Evolutionary conservation across 768 basidiomycete species (phyloP), one percentile per base, ranked within the genome.

Genomic region (Lentinula sp.): DNA sequence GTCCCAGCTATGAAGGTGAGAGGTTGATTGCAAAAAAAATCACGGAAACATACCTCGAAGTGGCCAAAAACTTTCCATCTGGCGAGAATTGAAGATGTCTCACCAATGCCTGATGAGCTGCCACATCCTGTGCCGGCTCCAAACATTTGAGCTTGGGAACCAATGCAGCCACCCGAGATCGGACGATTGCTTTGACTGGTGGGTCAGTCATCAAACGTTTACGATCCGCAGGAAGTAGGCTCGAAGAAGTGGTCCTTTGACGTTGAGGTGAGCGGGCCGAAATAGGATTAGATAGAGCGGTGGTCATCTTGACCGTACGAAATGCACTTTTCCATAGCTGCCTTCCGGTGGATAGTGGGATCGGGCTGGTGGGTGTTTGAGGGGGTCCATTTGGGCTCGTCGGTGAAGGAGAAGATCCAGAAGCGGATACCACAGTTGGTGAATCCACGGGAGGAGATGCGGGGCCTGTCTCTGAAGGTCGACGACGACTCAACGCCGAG

Each of bases 51-150:
- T 65, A 86, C 82, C 86, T 87, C 33, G 87, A 87, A 4, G 88
- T 90, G 3, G 88, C 90, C 65, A 91, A 68, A 67, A 81, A 88
- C 68, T 79, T 84, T 18, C 90, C 90, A 69, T 90, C 83, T 1
- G 88, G 88, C 0, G 87, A 89, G 73, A 91, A 91, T 69, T 90
- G 85, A 67, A 91, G 69, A 70, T 90, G 86, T 57, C 85, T 71
- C 16, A 91, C 88, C 33, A 90, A 79, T 6, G 85, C 88, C 57
- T 77, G 73, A 70, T 91, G 90, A 5, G 84, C 84, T 9, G 80
- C 79, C 20, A 88, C 70, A 63, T 85, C 86, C 66, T 89, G 82
- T 0, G 82, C 84, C 8, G 80, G 70, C 58, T 80, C 76, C 64
- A 90, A 67, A 48, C 74, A 75, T 61, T 75, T 77, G 59, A 91